Base-by-base conservation (phyloP, 257 asterid species). In the Fraxinus pennsylvanica region DNA sequence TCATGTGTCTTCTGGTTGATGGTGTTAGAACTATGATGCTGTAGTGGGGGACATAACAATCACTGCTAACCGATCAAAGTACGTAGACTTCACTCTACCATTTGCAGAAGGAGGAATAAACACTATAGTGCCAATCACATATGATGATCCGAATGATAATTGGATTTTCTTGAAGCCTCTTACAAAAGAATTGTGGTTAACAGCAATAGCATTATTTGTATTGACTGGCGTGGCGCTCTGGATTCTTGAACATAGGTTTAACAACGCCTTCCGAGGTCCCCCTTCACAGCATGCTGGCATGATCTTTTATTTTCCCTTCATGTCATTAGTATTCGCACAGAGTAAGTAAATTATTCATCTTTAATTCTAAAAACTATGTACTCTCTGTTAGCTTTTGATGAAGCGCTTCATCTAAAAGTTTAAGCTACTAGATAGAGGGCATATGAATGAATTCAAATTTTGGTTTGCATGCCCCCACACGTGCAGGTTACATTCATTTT, bases 41-140 rank as follows among this genome's bases (percentile, higher is more conserved):
- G 88, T 80, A 21, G 87, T 80, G 50, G 91, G 88, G 22, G 91
- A 85, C 84, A 77, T 85, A 14, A 82, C 91, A n/a, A 78, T 88
- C 50, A 81, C 86, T 10, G 81, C 84, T 0, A 80, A 77, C 29
- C 79, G 92, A 68, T 86, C 89, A n/a, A 35, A 82, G 9, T 80
- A 76, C 9, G 89, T 84, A 5, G 92, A 88, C 50, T 88, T 86
- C 82, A 73, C 88, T 6, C 77, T 89, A 5, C 92, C 92, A 9
- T 83, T 76, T 25, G 29, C 83, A 4, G 87, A 73, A 6, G 86
- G 91, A 5, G 84, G 92, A 45, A 81, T 88, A 29, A 71, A 81
- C 12, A 75, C 81, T 67, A 79, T 81, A 21, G 85, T 80, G 39
- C 82, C 90, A 2, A 35, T 77, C 19, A 77, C 65, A 25, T 68